Evolutionary conservation across 257 asterid species (phyloP).

Genomic region (Jacaranda copaia): DNA sequence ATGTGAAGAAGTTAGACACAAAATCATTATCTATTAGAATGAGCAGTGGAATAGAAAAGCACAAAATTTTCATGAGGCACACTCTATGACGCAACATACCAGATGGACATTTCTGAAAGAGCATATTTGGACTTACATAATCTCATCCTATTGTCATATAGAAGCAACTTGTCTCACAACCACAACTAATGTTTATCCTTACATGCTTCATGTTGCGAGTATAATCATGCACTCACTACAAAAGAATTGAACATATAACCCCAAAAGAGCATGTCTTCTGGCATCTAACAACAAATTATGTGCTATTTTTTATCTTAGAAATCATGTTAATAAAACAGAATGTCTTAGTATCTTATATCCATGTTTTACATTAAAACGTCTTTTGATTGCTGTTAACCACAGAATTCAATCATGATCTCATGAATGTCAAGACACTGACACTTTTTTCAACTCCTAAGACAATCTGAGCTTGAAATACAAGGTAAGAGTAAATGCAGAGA

Average conservation of each 20-base stretch:
- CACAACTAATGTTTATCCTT: neutral
- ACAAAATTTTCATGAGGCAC: slow-evolving; percentile 22
- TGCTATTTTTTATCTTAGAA: neutral
- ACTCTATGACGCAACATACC: neutral
- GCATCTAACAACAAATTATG: slow-evolving; percentile 6
- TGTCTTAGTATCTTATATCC: neutral
- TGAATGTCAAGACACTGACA: neutral
- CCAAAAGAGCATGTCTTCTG: neutral
- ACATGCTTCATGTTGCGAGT: neutral
- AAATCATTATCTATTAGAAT: slow-evolving; percentile 9
- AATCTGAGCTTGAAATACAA: slow-evolving; percentile 10
- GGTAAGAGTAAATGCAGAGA: slow-evolving; percentile 12
- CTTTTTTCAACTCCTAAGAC: slow-evolving; percentile 4
- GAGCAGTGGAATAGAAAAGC: neutral
- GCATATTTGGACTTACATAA: neutral
- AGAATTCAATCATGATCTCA: slow-evolving; percentile 13
- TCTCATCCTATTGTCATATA: neutral
- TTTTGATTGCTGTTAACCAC: neutral
- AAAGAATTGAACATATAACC: neutral
- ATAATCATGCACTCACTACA: slow-evolving; percentile 12
- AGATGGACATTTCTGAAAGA: slow-evolving; percentile 19
- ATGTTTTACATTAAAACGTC: neutral
- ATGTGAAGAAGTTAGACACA: neutral
- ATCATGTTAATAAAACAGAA: neutral
- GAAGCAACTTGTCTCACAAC: slow-evolving; percentile 6